Evolutionary conservation across 2,329 filamentous ascomycete genomes (phyloP), one percentile per base, ranked within the genome.

Genomic region (Gnomoniopsis sp.): DNA sequence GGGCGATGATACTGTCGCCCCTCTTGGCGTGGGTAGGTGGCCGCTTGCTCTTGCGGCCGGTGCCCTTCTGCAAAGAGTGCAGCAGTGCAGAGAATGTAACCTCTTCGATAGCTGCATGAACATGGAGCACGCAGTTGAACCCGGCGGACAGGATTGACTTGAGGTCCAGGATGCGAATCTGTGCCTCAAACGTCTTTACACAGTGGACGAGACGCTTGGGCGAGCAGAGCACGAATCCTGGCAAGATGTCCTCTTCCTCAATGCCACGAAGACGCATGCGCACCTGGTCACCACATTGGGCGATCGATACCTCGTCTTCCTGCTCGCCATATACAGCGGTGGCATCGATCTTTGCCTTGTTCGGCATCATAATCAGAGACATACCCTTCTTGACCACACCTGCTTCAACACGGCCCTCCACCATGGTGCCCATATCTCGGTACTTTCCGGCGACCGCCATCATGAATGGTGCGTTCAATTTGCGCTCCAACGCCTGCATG

Each of bases 391-490:
- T 95, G 73, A 96, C 82, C 49, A 97, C 89, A 72, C 92, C 93
- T 19, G 93, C 90, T 75, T 99, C 95, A 65, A 99, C 90, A 82
- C 97, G 96, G 65, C 95, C 95, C 78, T 99, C 96, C 46, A 97
- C 85, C 84, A 99, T 92, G 62, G 95, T 99, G 68, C 95, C 95
- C 83, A 99, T 88, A 72, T 99, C 96, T 68, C 90, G 86, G 80
- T 98, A 99, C 78, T 99, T 99, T 75, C 91, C 91, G 64, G 90
- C 90, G 64, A 99, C 83, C 10, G 95, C 90, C 93, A 99, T 97
- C 95, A 99, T 61, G 47, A 63, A 62, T 6, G n/a, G 95, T 93
- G 95, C 95, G 68, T 96, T 96, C 68, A 97, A 77, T 80, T 98
- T 99, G 68, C 95, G 91, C 74, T 99, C 93, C 43, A 97, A 84